Evolutionary conservation across 208 protist genomes (phyloP).

Genomic region (Acanthamoeba lugdunensis): DNA sequence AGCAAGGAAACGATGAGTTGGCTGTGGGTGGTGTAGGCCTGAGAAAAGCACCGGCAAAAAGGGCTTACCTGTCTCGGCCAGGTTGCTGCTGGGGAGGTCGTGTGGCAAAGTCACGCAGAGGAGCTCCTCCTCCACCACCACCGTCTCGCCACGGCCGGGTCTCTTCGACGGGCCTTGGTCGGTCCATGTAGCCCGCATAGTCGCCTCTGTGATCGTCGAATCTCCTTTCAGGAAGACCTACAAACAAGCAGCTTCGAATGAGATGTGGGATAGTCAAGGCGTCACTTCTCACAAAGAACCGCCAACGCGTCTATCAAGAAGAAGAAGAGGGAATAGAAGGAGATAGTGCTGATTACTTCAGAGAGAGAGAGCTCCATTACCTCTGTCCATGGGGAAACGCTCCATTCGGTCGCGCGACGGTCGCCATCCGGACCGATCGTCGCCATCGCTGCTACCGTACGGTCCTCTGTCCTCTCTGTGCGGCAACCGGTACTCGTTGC

Average conservation of each 20-base stretch:
- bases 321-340: not conserved
- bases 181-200: not conserved
- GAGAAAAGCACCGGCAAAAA: no score
- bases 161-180: not conserved
- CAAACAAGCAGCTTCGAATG: not conserved
- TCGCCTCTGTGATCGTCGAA: constrained; percentile 34
- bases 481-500: not conserved
- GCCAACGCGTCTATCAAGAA: no score
- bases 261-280: no score
- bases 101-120: not conserved
- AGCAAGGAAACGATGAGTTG: not conserved
- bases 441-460: not conserved
- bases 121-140: not conserved
- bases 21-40: no score
- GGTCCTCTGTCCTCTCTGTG: not conserved
- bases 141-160: not conserved
- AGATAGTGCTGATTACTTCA: no score
- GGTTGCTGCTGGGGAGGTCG: not conserved
- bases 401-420: constrained; percentile 1
- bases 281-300: no score
- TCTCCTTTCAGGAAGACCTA: constrained; percentile 12
- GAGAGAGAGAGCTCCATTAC: not conserved
- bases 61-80: constrained; percentile 3
- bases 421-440: not conserved
- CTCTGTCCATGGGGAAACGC: constrained; percentile 2